phyloP scores from a whole-genome alignment of 148 eudicot genomes.

The Heliosperma pusillum region DNA sequence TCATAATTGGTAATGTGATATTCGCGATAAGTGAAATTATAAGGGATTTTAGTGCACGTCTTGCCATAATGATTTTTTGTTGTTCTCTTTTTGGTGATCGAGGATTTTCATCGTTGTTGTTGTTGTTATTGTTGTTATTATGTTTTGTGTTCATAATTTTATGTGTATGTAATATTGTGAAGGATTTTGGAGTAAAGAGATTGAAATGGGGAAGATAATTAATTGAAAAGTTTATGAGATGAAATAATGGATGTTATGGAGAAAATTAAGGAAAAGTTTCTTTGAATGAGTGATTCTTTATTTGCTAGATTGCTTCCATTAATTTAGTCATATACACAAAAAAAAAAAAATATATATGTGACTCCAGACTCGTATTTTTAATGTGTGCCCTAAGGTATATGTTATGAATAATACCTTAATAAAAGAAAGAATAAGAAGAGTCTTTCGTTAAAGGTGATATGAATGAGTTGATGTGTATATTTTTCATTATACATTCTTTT shows the following conservation, averaged over 20 bases:
- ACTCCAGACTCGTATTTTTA: too few relatives aligned
- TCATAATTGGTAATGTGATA: slow-evolving; percentile 20
- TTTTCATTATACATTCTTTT: too few relatives aligned
- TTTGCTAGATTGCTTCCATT: neutral
- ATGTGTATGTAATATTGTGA: too few relatives aligned
- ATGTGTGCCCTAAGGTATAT: too few relatives aligned
- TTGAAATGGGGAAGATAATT: neutral
- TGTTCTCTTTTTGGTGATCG: slow-evolving; percentile 4
- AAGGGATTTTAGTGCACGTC: slow-evolving; percentile 26
- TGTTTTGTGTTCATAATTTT: neutral
- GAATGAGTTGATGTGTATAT: too few relatives aligned
- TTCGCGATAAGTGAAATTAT: slow-evolving; percentile 18
- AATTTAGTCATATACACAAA: neutral
- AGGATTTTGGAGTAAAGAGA: neutral
- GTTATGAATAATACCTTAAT: too few relatives aligned
- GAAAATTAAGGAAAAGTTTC: slow-evolving; percentile 20
- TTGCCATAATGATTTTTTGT: slow-evolving; percentile 26
- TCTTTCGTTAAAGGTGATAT: too few relatives aligned
- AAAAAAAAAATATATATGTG: neutral
- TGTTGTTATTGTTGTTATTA: neutral
- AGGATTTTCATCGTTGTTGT: neutral
- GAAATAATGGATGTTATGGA: slow-evolving; percentile 17
- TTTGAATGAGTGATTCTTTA: neutral
- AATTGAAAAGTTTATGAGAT: neutral
- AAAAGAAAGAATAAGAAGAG: too few relatives aligned